A percentile compares a stretch with the other conserved stretches of the same genome.
Conservation (phyloP, 129 eudicot genomes). For the sunflower (Helianthus annuus) region HanXRQr2.0-SUNRISE NC_035448.2:114665701-114666200, state of each 20-base stretch:
- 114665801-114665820: slow-evolving; percentile 58
- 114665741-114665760: background rate
- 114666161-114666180: too few relatives aligned
- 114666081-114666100: too few relatives aligned
- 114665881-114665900: background rate
- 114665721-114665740: background rate
- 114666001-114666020: slow-evolving; percentile 50
- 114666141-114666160: too few relatives aligned
- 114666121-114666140: too few relatives aligned
- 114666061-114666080: slow-evolving; percentile 80
- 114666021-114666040: slow-evolving; percentile 69
- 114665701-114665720: background rate
- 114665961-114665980: slow-evolving; percentile 24
- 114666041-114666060: slow-evolving; percentile 66
- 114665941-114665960: slow-evolving; percentile 28
- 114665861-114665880: background rate
- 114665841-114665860: background rate
- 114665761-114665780: slow-evolving; percentile 57
- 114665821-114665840: slow-evolving; percentile 53
- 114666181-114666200: too few relatives aligned
- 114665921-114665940: slow-evolving; percentile 66
- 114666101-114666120: too few relatives aligned
- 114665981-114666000: slow-evolving; percentile 53
- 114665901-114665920: slow-evolving; percentile 37
- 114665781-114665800: slow-evolving; percentile 48